phyloP scores from a whole-genome alignment of 768 basidiomycete species.

The Lactarius pseudohatsudake region DNA sequence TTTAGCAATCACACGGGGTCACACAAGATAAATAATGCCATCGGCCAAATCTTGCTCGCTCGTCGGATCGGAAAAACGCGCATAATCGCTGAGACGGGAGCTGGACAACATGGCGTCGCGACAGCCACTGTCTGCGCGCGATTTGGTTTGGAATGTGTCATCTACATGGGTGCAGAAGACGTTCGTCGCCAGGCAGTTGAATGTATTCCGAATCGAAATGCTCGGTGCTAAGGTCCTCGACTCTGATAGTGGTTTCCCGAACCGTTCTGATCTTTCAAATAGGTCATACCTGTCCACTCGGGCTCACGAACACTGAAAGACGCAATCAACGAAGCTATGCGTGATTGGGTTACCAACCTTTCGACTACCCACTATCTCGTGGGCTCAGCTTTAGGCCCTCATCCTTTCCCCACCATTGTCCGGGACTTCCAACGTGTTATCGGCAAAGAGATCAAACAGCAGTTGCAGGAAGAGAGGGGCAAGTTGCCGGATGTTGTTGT shows the following conservation, averaged over 20 bases:
- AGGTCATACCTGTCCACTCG: constrained; percentile 93
- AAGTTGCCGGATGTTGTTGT: constrained; percentile 94
- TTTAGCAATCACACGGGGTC: constrained; percentile 94
- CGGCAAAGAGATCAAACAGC: constrained; percentile 89
- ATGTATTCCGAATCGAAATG: constrained; percentile 98
- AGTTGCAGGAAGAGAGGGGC: constrained; percentile 66
- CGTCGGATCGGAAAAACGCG: constrained; percentile 90
- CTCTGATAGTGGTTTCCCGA: not conserved
- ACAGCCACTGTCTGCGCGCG: constrained; percentile 98
- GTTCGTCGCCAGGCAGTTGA: constrained; percentile 93
- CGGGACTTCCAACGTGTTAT: constrained; percentile 98
- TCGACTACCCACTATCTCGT: constrained; percentile 94
- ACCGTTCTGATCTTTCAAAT: constrained; percentile 9
- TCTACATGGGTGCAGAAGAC: constrained; percentile 99
- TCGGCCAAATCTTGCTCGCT: constrained; percentile 97
- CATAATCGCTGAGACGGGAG: constrained; percentile 98
- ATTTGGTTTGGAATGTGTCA: constrained; percentile 91
- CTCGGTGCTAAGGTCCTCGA: constrained; percentile 77
- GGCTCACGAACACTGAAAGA: constrained; percentile 96
- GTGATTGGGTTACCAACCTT: constrained; percentile 98
- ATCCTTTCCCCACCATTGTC: constrained; percentile 98
- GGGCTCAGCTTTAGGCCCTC: constrained; percentile 95
- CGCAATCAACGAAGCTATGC: constrained; percentile 96
- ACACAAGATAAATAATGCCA: constrained; percentile 99
- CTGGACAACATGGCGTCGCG: constrained; percentile 98